Conservation (phyloP, 768 basidiomycete species). For the Mrakia gelida region DNA sequence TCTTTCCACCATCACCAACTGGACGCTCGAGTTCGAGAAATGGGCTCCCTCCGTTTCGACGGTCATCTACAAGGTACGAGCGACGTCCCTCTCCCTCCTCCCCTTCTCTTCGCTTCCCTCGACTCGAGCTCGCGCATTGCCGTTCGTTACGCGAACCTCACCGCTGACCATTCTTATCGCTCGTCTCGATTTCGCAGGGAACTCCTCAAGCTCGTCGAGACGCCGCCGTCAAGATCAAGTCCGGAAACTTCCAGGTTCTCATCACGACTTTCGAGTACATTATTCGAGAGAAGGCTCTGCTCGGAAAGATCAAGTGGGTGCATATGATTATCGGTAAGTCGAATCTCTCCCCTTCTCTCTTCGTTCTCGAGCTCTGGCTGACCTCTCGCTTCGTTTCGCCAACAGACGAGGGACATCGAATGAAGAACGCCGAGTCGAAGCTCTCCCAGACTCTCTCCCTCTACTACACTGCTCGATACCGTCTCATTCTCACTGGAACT, state of each 20-base stretch:
- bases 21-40: constrained; percentile 94
- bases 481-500: constrained; percentile 91
- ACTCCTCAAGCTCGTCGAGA: constrained; percentile 76
- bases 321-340: constrained; percentile 76
- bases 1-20: constrained; percentile 93
- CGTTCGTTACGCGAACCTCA: too few species aligned
- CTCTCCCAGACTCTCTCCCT: constrained; percentile 82
- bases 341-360: neutral
- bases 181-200: constrained; percentile 46
- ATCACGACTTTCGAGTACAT: constrained; percentile 96
- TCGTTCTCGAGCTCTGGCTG: neutral
- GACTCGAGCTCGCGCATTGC: too few species aligned
- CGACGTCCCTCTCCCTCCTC: too few species aligned
- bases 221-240: constrained; percentile 64
- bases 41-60: constrained; percentile 82
- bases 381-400: neutral
- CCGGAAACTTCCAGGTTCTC: constrained; percentile 82
- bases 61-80: constrained; percentile 66
- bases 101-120: too few species aligned
- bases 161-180: too few species aligned
- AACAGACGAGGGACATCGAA: constrained; percentile 86
- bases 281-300: constrained; percentile 87
- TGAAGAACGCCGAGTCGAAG: constrained; percentile 93
- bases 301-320: constrained; percentile 89
- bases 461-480: constrained; percentile 86